phyloP scores from a whole-genome alignment of 2,329 filamentous ascomycete species.

The Scedosporium aurantiacum region DNA sequence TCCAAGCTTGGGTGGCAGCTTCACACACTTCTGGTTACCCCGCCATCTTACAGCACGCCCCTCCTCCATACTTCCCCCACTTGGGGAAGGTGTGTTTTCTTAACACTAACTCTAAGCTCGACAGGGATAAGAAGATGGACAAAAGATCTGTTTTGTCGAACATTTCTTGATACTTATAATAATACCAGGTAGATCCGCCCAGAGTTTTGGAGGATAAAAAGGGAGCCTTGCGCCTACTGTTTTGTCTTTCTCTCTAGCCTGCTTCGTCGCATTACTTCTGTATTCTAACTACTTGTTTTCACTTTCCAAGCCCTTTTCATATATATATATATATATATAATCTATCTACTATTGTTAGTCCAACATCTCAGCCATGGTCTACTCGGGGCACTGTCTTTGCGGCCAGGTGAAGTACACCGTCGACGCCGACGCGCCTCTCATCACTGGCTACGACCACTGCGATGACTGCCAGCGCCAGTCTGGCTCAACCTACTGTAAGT shows the following conservation, averaged over 20 bases:
- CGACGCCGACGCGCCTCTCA: constrained; percentile 37
- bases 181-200: not conserved
- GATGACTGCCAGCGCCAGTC: constrained; percentile 63
- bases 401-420: constrained; percentile 58
- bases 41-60: not conserved
- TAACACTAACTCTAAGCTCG: not conserved
- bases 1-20: not conserved
- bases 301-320: not conserved
- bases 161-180: not conserved
- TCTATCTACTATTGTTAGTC: too few species aligned
- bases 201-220: not conserved
- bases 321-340: not conserved
- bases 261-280: not conserved
- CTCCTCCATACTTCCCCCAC: not conserved
- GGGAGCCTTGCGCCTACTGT: not conserved
- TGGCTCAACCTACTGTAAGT: constrained; percentile 56
- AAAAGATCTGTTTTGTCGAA: not conserved
- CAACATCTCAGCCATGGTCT: constrained; percentile 41
- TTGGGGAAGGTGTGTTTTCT: not conserved
- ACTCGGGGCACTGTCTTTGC: constrained; percentile 61
- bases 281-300: not conserved
- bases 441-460: constrained; percentile 59
- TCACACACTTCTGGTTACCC: not conserved
- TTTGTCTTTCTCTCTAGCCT: not conserved
- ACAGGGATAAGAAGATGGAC: not conserved